Base-by-base conservation (phyloP, 2,329 filamentous ascomycete genomes). In the Fusarium humuli region DNA sequence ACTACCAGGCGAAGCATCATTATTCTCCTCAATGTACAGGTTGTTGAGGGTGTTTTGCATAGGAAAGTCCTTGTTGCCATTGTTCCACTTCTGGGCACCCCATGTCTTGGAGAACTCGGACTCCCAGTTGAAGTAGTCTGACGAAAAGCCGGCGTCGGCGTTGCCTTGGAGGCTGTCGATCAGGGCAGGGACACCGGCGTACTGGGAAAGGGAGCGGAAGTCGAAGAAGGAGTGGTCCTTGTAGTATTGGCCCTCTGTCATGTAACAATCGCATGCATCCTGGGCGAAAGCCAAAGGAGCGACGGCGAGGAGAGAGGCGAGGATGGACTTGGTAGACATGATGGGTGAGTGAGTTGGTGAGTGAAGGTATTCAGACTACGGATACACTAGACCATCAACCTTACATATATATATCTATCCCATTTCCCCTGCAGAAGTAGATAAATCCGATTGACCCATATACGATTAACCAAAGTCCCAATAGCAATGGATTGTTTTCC, bases 1-100 rank as follows among this genome's bases (percentile, higher is more conserved):
- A 49, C 74, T 76, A 7, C 67, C 57, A 7, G 69, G 60, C 3
- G 25, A 47, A 13, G 65, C 50, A 55, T 82, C 81, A 6, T 55
- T 57, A 66, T 82, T 83, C 40, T 76, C 67, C 69, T 84, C 81
- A 50, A 86, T 81, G 74, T 85, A 86, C 29, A 83, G 37, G 56
- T 83, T 83, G 70, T 78, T 82, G 41, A 75, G 76, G 1, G 80
- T 79, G 64, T 82, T 80, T 48, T 78, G 69, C 77, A 80, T 81
- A 2, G 72, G 67, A 1, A 81, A 77, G 3, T 75, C 75, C n/a
- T 79, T 72, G 18, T 73, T 71, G 18, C 74, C 77, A 46, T 81
- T 82, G 66, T 77, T 75, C 81, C 81, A 83, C 40, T 69, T 79
- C 67, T 80, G 78, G 0, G 79, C 59, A 20, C 74, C 70, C 81